Percentiles rank a stretch among this genome's conserved stretches.
phyloP scores from a whole-genome alignment of 2,329 filamentous ascomycete genomes.

The Exutisphaerella laricina region DNA sequence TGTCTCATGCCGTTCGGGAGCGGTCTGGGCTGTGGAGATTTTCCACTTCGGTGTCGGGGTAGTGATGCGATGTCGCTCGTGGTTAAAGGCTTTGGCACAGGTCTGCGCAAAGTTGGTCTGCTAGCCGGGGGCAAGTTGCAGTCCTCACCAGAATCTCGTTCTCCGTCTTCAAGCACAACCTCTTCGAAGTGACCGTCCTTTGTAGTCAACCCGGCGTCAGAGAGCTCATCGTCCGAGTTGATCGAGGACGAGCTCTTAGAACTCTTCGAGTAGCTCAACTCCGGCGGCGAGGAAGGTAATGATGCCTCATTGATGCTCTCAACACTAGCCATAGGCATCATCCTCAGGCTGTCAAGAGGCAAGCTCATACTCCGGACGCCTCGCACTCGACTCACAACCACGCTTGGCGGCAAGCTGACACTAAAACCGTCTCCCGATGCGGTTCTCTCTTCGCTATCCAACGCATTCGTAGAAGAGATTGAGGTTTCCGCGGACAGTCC shows the following conservation, averaged over 20 bases:
- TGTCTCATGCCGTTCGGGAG: slow-evolving; percentile 17
- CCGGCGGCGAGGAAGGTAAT: slow-evolving; percentile 23
- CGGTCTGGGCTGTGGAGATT: slow-evolving; percentile 13
- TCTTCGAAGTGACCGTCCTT: slow-evolving; percentile 88
- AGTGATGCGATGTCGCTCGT: slow-evolving; percentile 7
- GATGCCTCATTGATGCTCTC: slow-evolving; percentile 20
- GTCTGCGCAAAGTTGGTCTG: slow-evolving; percentile 26
- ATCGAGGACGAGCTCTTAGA: slow-evolving; percentile 72
- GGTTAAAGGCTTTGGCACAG: slow-evolving; percentile 19
- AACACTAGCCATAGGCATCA: slow-evolving; percentile 14
- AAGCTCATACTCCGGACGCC: slow-evolving; percentile 15
- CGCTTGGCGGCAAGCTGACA: slow-evolving; percentile 16
- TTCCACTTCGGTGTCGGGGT: slow-evolving; percentile 13
- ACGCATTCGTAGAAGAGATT: slow-evolving; percentile 2
- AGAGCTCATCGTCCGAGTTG: slow-evolving; percentile 58
- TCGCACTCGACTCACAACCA: slow-evolving; percentile 11
- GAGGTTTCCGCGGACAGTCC: neutral
- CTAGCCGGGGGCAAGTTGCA: slow-evolving; percentile 35
- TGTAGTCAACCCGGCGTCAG: slow-evolving; percentile 38
- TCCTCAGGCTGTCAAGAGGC: slow-evolving; percentile 7
- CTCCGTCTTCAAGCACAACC: slow-evolving; percentile 69
- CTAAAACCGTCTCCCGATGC: slow-evolving; percentile 3
- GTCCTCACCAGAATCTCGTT: slow-evolving; percentile 43
- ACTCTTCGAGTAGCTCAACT: slow-evolving; percentile 68
- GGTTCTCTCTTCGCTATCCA: neutral